A percentile compares a stretch with the other conserved stretches of the same genome.
Conservation (phyloP, 495 filamentous ascomycete species). For the Pseudoneurospora amorphoporcata region DNA sequence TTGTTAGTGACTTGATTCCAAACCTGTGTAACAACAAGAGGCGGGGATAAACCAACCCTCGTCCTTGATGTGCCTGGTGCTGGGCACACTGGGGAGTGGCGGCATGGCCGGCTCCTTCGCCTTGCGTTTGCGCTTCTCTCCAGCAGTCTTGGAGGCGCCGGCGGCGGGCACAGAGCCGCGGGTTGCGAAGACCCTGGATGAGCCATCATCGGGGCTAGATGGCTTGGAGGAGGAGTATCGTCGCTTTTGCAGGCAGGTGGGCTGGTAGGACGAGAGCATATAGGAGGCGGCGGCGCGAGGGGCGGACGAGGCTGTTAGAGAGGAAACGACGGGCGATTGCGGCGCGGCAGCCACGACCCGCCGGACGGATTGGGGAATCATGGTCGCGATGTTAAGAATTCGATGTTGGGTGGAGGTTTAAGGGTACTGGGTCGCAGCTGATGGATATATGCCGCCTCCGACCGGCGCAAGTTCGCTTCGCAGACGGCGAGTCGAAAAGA, state of each 20-base stretch:
- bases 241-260: conserved; percentile 30
- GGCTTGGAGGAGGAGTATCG: conserved; percentile 50
- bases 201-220: conserved; percentile 42
- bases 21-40: neutral
- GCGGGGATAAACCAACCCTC: conserved; percentile 45
- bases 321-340: conserved; percentile 30
- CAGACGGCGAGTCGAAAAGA: neutral
- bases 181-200: conserved; percentile 36
- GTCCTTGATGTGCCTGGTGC: conserved; percentile 66
- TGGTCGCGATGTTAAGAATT: conserved; percentile 15
- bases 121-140: conserved; percentile 40
- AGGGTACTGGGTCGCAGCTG: conserved; percentile 3
- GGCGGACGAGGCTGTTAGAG: conserved; percentile 21
- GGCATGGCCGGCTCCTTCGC: conserved; percentile 28
- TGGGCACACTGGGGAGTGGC: conserved; percentile 69
- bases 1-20: conserved; percentile 1
- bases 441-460: conserved; percentile 7
- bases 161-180: conserved; percentile 31
- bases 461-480: neutral
- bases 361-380: conserved; percentile 44
- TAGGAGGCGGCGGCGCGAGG: conserved; percentile 26
- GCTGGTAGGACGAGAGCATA: conserved; percentile 25
- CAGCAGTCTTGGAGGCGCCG: conserved; percentile 24
- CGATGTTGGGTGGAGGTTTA: conserved; percentile 2
- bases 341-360: conserved; percentile 34